phyloP scores from a whole-genome alignment of 495 filamentous ascomycete genomes.

The Pseudevernia furfuracea region DNA sequence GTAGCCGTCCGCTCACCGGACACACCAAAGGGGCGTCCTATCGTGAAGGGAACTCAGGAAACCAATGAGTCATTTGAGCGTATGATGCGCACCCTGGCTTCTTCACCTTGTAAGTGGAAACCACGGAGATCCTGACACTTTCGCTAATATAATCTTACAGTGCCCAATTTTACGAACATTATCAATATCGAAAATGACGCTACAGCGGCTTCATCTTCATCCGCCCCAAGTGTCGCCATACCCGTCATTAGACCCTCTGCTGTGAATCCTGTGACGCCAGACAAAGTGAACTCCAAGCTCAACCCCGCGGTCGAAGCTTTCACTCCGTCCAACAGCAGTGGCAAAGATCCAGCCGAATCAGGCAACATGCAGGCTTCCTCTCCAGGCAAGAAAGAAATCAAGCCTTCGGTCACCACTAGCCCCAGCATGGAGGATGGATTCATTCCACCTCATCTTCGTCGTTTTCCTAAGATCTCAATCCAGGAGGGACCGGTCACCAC shows the following conservation, averaged over 20 bases:
- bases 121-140: background rate
- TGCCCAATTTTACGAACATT: background rate
- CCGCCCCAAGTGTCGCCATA: background rate
- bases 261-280: background rate
- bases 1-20: background rate
- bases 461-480: background rate
- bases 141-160: background rate
- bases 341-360: background rate
- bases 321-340: background rate
- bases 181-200: background rate
- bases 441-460: background rate
- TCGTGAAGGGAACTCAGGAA: background rate
- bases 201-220: background rate
- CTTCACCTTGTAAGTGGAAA: background rate
- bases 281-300: background rate
- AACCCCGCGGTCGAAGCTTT: background rate
- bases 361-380: background rate
- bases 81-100: background rate
- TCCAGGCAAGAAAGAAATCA: background rate
- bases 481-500: background rate
- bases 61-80: background rate
- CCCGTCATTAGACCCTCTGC: background rate
- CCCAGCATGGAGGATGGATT: background rate
- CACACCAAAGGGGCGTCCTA: background rate
- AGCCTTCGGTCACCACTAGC: background rate